Base-by-base conservation (phyloP, 2,329 filamentous ascomycete species). In the Beauveria varroae region DNA sequence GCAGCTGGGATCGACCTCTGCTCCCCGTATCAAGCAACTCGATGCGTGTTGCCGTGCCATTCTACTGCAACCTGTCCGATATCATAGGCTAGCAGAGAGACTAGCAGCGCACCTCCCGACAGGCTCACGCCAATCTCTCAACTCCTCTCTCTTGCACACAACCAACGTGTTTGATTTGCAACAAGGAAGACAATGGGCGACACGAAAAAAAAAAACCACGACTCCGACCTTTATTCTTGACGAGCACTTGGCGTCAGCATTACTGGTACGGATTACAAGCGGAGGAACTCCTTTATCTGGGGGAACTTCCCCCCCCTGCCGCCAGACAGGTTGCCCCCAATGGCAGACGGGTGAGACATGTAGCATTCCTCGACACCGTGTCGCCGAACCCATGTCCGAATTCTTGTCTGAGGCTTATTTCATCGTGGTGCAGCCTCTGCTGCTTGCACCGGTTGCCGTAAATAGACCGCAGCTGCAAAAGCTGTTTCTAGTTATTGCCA, bases 391-490 rank as follows among this genome's bases (percentile, higher is more conserved):
- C 56, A 30, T 30, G 47, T 24, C 16, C 12, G 47, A 59, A 51
- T 52, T 50, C 24, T 43, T 60, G 49, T 60, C 57, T 53, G 57
- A 53, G 40, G 57, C 57, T 53, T 60, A 59, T 59, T 53, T 40
- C 47, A 37, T 52, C 43, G 49, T 60, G 5, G 30, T 34, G 30
- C 30, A 34, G 8, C 5, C 10, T 34, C 12, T 18, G 8, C 22
- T 55, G 20, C 28, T 16, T 28, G 20, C 53, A 46, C n/a, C 14
- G 55, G 34, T 57, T 24, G 24, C 10, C 10, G 24, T 5, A 28
- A 8, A 2, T 24, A 55, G 24, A 34, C 37, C 6, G 34, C 34
- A 43, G 34, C 34, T 22, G 52, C 37, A 28, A n/a, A n/a, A 28
- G 28, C 26, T 37, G 34, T 37, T 37, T 37, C 6, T 10, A 2